Percentiles rank a stretch among this genome's conserved stretches.
These are phyloP conservation scores for Periglandula ipomoeae DNA, from an alignment of 2,329 filamentous ascomycete species.

Conservation along the genomic window DNA sequence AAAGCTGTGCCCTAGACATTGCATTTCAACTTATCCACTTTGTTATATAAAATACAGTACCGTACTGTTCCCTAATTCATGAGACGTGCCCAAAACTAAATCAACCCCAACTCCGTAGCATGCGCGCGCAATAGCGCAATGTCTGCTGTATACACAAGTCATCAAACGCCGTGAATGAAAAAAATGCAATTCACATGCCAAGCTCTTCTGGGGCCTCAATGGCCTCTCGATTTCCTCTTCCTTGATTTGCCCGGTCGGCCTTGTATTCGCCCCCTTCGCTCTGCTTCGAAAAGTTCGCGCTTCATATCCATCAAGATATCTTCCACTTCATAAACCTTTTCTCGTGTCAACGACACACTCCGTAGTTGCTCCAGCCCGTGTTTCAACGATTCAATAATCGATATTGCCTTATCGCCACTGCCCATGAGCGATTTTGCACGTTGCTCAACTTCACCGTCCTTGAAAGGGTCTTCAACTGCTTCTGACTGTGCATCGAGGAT, in stretches of 20 bases:
- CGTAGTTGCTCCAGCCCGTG: conserved; percentile 47
- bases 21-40: background rate
- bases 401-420: conserved; percentile 10
- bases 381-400: conserved; percentile 24
- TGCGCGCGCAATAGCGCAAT: background rate
- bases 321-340: conserved; percentile 63
- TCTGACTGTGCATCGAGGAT: background rate
- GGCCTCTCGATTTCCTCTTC: conserved; percentile 9
- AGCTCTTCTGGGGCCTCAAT: conserved; percentile 2
- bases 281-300: conserved; percentile 62
- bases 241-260: conserved; percentile 14
- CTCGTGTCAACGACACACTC: conserved; percentile 48
- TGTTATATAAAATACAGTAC: background rate
- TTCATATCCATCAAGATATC: conserved; percentile 74
- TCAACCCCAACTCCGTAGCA: background rate
- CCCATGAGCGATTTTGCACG: conserved; percentile 3
- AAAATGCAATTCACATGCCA: conserved; percentile 3
- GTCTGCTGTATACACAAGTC: background rate
- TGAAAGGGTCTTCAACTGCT: conserved; percentile 1
- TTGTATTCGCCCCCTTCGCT: conserved; percentile 38
- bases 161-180: background rate
- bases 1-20: background rate
- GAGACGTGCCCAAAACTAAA: background rate
- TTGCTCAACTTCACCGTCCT: conserved; percentile 6
- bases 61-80: background rate